A percentile compares a stretch with the other conserved stretches of the same genome.
Conservation (phyloP, 176 grass and related monocot genomes). For the Guadua angustifolia region DNA sequence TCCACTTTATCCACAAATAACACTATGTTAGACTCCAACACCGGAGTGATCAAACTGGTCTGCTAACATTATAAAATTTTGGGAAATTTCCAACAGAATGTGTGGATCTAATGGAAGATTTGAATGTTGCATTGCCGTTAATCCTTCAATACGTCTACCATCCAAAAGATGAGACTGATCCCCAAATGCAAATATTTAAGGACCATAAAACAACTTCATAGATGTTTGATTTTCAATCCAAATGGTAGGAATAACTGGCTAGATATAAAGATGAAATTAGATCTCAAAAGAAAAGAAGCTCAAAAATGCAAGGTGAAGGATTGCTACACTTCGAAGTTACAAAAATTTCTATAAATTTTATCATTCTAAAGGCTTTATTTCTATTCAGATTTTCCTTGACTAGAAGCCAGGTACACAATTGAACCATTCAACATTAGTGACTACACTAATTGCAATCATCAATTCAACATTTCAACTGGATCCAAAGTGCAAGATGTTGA, state of each 20-base stretch:
- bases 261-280: slow-evolving; percentile 13
- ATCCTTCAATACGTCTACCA: slow-evolving; percentile 17
- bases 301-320: background rate
- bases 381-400: background rate
- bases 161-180: background rate
- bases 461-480: slow-evolving; percentile 3
- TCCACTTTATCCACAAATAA: slow-evolving; percentile 82
- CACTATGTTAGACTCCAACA: slow-evolving; percentile 32
- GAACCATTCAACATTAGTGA: slow-evolving; percentile 6
- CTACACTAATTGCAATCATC: background rate
- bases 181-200: background rate
- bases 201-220: background rate
- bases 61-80: background rate
- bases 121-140: background rate
- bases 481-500: slow-evolving; percentile 5
- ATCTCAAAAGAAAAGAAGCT: slow-evolving; percentile 14
- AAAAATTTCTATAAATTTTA: background rate
- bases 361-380: slow-evolving; percentile 8
- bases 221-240: background rate
- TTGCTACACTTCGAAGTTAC: background rate
- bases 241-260: background rate
- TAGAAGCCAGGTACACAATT: background rate
- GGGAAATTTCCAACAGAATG: background rate
- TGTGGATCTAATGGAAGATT: background rate
- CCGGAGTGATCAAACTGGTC: background rate